Base-by-base conservation (phyloP, 2,329 filamentous ascomycete species). In the Aspergillus terreus region DNA sequence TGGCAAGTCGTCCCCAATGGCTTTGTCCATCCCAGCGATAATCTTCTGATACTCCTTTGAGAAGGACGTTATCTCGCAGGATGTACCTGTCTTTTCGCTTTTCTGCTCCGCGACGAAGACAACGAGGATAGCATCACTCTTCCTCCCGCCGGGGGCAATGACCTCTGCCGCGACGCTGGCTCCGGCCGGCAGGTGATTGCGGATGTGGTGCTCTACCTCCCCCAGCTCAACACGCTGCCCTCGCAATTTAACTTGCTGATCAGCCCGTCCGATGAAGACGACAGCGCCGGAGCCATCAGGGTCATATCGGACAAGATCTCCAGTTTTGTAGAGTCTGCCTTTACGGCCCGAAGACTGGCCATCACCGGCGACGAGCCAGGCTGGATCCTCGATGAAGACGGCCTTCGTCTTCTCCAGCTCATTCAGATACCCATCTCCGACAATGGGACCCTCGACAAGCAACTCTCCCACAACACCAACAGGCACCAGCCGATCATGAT, bases 81-180 rank as follows among this genome's bases (percentile, higher is more conserved):
- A 5, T 6, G 21, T 44, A 17, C 35, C 33, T 19, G 32, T 25
- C 7, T 72, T 62, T 2, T 66, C 65, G 38, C 57, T 54, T 14
- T 54, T 63, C 4, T 74, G 49, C 33, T 72, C 70, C 1, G 63
- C 52, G 0, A 75, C 61, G 51, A 79, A 78, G 1, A 76, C 75
- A 4, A 80, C 74, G 12, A 82, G 63, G 2, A 71, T 75, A 21
- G 75, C 72, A 38, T 76, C 72, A 1, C 40, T 23, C 10, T 68
- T 70, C 12, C 64, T 62, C 15, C 61, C 55, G 9, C 33, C 9
- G 14, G 45, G 45, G n/a, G 33, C 35, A 7, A 47, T 27, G 17
- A 40, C 33, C 35, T 81, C 79, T 4, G 76, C 76, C 0, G 71
- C 76, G 1, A 79, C 74, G 44, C 71, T 73, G 23, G 73, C 71